Evolutionary conservation across 164 flowering plant genomes (phyloP), one percentile per base, ranked within the genome.

Genomic region (Hamamelis virginiana): DNA sequence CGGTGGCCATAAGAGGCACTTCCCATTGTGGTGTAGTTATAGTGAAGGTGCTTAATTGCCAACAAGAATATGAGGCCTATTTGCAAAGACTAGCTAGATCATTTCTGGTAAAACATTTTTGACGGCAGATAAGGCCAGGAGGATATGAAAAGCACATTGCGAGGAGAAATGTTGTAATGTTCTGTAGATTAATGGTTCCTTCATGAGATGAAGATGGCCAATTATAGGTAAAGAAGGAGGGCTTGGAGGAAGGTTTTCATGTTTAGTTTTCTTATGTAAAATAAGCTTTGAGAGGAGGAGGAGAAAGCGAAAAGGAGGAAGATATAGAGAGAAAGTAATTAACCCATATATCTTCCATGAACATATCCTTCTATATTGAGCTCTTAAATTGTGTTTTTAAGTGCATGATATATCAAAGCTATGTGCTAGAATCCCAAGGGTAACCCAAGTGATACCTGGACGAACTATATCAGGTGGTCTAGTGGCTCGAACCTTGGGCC

Each of bases 161-260:
- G 64, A 27, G 27, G 59, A 59, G 9, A 59, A 43, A 10, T 33
- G 10, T 21, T 52, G 47, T 10, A 59, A 14, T 8, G 21, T 41
- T 18, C 62, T 48, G n/a, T 67, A 51, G 28, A 67, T 16, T 11
- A n/a, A n/a, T n/a, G 70, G 70, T 9, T 22, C 8, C 25, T 27
- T 56, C 15, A 67, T 12, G 28, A 67, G 70, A 25, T 67, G 52
- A 25, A 67, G 70, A 15, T 67, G 70, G 38, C 70, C 70, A 19
- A 67, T 44, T n/a, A 67, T 18, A 1, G 70, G 70, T 11, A 67
- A 38, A 8, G 70, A 27, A 25, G 21, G 21, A 5, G 62, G 70
- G 51, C 43, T 0, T 6, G 51, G 62, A 14, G 65, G 65, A 15
- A 62, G n/a, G 5, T 51, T 51, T 18, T 51, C 18, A 18, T 8